Evolutionary conservation across 163 green algal species (phyloP).

Genomic region (Chlorella variabilis): DNA sequence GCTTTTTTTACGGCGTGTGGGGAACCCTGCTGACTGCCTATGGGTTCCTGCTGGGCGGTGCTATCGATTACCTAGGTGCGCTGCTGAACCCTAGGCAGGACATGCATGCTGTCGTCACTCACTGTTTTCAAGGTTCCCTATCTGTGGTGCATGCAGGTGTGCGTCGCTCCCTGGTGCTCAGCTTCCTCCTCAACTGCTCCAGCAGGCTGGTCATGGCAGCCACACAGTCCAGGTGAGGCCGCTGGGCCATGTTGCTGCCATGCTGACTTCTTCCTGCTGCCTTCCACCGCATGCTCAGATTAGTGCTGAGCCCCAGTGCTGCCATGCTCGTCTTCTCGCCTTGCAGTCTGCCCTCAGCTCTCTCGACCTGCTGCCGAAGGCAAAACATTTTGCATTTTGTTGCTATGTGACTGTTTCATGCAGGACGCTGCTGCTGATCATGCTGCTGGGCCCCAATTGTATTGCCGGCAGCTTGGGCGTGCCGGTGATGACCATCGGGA

Average conservation of each 20-base stretch:
- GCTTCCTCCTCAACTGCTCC: conserved; percentile 51
- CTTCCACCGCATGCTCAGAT: too few species aligned
- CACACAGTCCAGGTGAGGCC: conserved; percentile 32
- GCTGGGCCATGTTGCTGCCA: not conserved
- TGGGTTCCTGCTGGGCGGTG: conserved; percentile 56
- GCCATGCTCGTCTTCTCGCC: too few species aligned
- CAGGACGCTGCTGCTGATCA: conserved; percentile 51
- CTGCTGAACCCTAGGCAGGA: too few species aligned
- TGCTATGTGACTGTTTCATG: too few species aligned
- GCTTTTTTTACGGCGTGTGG: conserved; percentile 67
- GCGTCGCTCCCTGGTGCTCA: conserved; percentile 46
- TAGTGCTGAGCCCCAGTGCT: too few species aligned
- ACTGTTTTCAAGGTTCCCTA: conserved; percentile 50
- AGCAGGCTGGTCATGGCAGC: conserved; percentile 56
- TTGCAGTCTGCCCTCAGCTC: too few species aligned
- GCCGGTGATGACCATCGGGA: conserved; percentile 66
- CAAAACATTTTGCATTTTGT: too few species aligned
- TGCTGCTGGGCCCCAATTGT: conserved; percentile 58
- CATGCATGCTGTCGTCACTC: conserved; percentile 44
- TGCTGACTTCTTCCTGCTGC: too few species aligned
- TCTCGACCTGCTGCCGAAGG: too few species aligned
- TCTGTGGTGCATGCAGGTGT: conserved; percentile 43
- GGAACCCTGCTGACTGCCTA: conserved; percentile 59
- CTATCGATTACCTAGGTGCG: conserved; percentile 63
- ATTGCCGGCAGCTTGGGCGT: conserved; percentile 59